Evolutionary conservation across 108 stramenopile genomes (phyloP), one percentile per base, ranked within the genome.

Genomic region (Parmales sp.): DNA sequence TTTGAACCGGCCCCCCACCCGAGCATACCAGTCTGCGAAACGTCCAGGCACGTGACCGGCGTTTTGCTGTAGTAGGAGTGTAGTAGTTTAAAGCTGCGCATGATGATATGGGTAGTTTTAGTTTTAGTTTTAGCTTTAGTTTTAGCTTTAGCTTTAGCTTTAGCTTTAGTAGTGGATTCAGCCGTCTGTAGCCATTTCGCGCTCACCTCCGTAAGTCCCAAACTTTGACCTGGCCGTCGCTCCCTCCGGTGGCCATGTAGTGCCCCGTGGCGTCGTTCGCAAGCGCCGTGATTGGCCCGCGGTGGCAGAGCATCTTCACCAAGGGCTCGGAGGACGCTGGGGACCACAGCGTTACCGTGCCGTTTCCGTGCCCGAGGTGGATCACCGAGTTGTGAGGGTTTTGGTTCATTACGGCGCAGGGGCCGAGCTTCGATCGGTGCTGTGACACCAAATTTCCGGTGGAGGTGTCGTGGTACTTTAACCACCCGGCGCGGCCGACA

Each of bases 121-220:
- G n/a, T n/a, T n/a, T n/a, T n/a, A n/a, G n/a, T n/a, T n/a, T n/a
- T n/a, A n/a, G n/a, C n/a, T n/a, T n/a, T n/a, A n/a, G n/a, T n/a
- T n/a, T n/a, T n/a, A n/a, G n/a, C n/a, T n/a, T n/a, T n/a, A n/a
- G n/a, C n/a, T n/a, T n/a, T n/a, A n/a, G n/a, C n/a, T n/a, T n/a
- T n/a, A n/a, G n/a, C n/a, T n/a, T n/a, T n/a, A n/a, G n/a, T n/a
- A n/a, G n/a, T n/a, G n/a, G n/a, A n/a, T n/a, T n/a, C n/a, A n/a
- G n/a, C n/a, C n/a, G n/a, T n/a, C n/a, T n/a, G n/a, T n/a, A n/a
- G n/a, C n/a, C n/a, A n/a, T n/a, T n/a, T n/a, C n/a, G n/a, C n/a
- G n/a, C n/a, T n/a, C 78, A 87, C 72, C 79, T 94, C 28, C 98
- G 79, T 67, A 97, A 67, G 76, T 99, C 98, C 95, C 96, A 99